phyloP scores from a whole-genome alignment of 441 rosid species.

The Bocquillonia castaneifolia region DNA sequence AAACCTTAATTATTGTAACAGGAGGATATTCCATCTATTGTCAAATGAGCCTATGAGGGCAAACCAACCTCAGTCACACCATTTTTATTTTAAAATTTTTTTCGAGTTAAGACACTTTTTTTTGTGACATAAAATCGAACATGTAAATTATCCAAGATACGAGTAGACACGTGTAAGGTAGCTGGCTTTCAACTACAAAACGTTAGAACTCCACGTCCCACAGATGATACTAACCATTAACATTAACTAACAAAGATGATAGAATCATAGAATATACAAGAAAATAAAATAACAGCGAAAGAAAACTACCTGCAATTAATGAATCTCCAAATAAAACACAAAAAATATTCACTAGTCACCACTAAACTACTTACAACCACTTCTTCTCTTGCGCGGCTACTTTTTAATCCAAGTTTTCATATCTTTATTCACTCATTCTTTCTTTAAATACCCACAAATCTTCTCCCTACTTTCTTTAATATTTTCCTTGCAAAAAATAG shows the following conservation, averaged over 20 bases:
- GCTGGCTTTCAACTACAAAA: constrained; percentile 17
- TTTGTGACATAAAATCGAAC: constrained; percentile 30
- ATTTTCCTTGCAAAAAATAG: background rate
- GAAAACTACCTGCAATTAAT: constrained; percentile 8
- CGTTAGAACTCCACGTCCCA: constrained; percentile 30
- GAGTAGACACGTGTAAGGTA: constrained; percentile 17
- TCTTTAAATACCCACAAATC: constrained; percentile 31
- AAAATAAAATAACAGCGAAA: constrained; percentile 14
- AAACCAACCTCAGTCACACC: too few species aligned
- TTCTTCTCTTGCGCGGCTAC: constrained; percentile 23
- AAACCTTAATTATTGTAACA: too few species aligned
- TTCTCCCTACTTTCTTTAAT: background rate
- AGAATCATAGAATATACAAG: background rate
- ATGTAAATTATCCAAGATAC: constrained; percentile 5
- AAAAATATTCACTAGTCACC: background rate
- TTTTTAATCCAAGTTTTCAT: constrained; percentile 38
- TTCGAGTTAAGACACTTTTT: background rate
- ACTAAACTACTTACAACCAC: constrained; percentile 25
- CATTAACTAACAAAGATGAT: background rate
- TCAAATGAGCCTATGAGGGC: too few species aligned
- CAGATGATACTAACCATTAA: constrained; percentile 22
- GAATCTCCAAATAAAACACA: background rate
- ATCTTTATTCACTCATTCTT: constrained; percentile 38
- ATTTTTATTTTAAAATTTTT: too few species aligned
- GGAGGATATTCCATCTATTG: too few species aligned